Base-by-base conservation (phyloP, 2,329 filamentous ascomycete genomes). In the Aplosporella prunicola region DNA sequence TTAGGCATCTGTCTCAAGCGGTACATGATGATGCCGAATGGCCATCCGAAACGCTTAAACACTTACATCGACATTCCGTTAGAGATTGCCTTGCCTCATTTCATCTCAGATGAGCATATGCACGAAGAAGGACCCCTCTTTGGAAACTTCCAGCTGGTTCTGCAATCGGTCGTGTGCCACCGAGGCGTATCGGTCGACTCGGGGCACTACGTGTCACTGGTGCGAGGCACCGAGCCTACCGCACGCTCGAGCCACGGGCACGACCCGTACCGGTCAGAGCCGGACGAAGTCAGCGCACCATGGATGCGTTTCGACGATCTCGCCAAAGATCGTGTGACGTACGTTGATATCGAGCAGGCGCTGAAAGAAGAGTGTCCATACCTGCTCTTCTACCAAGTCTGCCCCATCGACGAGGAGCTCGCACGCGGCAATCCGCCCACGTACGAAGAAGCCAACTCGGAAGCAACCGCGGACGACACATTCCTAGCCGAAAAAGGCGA, bases 301-400 rank as follows among this genome's bases (percentile, higher is more conserved):
- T 98, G 91, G 91, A 78, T 94, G 56, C 81, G 80, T 24, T 95
- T 94, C 50, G 91, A 98, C 53, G 91, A 98, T 55, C 67, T 96
- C n/a, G 65, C 76, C 1, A 66, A 73, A 23, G 71, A 78, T 39
- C 76, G 89, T 17, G 81, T 96, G 3, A 71, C 70, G 0, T 71
- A 81, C 38, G 78, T 95, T 32, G 76, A 93, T 50, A 81, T 95
- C 45, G 79, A 83, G 43, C 64, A 80, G 47, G 80, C 84, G 0
- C 63, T 96, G 33, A 80, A 76, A 47, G 73, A 81, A n/a, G 88
- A 95, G 57, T 93, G 86, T 57, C 89, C 91, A 0, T 96, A 96
- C 56, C 72, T 96, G 5, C 68, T 98, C 0, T 96, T 96, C 59
- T 98, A 95, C 53, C 89, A 95, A 57, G 84, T 96, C 26, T 74